A percentile compares a stretch with the other conserved stretches of the same genome.
Conservation (phyloP, 768 basidiomycete species). For the Boletus tomentosulus region DNA sequence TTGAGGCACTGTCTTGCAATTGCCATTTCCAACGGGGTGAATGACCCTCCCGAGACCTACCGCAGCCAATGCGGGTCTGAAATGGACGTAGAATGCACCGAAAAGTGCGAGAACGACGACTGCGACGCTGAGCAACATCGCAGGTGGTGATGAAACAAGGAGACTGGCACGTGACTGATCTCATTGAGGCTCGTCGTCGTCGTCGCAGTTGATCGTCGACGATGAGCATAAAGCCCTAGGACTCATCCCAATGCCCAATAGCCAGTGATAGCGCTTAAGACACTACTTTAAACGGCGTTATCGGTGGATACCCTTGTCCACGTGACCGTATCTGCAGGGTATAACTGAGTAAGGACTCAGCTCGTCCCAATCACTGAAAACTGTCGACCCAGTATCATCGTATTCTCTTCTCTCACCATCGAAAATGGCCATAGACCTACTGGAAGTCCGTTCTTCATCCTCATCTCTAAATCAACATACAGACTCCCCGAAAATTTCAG, state of each 20-base stretch:
- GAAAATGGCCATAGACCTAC: slow-evolving; percentile 17
- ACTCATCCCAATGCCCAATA: no score
- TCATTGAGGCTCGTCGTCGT: background rate
- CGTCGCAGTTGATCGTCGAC: no score
- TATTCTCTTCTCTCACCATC: background rate
- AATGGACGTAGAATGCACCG: slow-evolving; percentile 44
- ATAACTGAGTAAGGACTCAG: background rate
- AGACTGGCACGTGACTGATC: background rate
- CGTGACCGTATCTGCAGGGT: background rate
- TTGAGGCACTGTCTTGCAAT: slow-evolving; percentile 49
- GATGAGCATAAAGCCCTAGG: no score
- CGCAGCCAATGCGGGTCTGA: slow-evolving; percentile 42
- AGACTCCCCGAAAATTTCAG: slow-evolving; percentile 36
- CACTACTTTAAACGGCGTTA: background rate
- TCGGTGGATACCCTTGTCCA: background rate
- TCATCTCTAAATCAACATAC: background rate
- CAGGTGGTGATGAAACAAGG: background rate
- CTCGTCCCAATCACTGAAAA: background rate
- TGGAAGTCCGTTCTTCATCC: slow-evolving; percentile 23
- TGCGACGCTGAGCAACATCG: slow-evolving; percentile 3
- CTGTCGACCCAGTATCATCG: background rate
- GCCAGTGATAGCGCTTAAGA: no score
- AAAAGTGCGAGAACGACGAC: slow-evolving; percentile 37
- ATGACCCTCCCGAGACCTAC: slow-evolving; percentile 45
- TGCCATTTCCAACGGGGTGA: slow-evolving; percentile 41